Evolutionary conservation across 1,139 yeast species (phyloP).

Genomic region (Debaryomyces subglobosus): DNA sequence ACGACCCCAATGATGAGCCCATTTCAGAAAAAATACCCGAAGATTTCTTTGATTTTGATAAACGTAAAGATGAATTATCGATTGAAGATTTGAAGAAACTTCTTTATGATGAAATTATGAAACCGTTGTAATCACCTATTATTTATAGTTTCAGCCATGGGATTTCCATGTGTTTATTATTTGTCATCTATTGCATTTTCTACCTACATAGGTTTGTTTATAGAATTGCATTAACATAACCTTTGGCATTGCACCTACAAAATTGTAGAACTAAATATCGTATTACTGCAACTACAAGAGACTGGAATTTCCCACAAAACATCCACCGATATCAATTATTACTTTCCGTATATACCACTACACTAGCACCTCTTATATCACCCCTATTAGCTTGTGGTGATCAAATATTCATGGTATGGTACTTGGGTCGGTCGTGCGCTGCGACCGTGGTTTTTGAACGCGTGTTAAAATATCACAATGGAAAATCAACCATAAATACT

Average conservation of each 20-base stretch:
- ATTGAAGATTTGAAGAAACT: conserved; percentile 52
- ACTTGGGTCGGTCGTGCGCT: conserved; percentile 1
- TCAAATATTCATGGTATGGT: neutral
- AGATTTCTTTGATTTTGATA: conserved; percentile 66
- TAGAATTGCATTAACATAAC: conserved; percentile 7
- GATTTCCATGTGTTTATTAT: neutral
- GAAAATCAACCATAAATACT: conserved; percentile 5
- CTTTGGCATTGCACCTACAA: neutral
- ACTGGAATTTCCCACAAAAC: neutral
- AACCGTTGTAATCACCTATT: conserved; percentile 25
- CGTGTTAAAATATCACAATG: conserved; percentile 8
- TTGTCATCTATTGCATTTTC: conserved; percentile 5
- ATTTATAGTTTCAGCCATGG: neutral
- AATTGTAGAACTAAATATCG: neutral
- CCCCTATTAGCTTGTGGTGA: neutral
- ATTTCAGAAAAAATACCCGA: conserved; percentile 57
- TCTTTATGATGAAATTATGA: conserved; percentile 59
- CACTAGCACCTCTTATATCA: neutral
- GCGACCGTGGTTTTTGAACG: conserved; percentile 8
- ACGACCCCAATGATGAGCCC: conserved; percentile 76
- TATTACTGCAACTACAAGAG: neutral
- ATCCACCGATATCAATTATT: neutral
- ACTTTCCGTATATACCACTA: too few species aligned
- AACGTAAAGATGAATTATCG: conserved; percentile 52
- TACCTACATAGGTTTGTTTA: conserved; percentile 5